These are phyloP conservation scores for Coemansia sp. DNA, from an alignment of 192 early-diverging fungal genomes.

Conservation along the genomic window DNA sequence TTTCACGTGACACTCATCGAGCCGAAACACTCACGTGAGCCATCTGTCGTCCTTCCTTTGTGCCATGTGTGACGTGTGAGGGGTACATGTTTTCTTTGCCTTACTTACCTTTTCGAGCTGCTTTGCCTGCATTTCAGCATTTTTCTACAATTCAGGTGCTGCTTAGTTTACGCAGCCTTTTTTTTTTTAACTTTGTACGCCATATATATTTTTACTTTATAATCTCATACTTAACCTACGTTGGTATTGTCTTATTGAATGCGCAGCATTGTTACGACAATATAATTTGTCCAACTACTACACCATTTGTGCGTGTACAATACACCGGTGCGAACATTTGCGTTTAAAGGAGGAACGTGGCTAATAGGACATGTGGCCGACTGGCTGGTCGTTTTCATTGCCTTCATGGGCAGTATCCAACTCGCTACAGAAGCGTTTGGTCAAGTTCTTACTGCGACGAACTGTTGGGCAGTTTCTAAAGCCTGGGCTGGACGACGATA, in stretches of 20 bases:
- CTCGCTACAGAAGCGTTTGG: slow-evolving; percentile 78
- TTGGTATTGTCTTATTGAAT: slow-evolving; percentile 2
- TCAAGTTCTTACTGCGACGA: slow-evolving; percentile 76
- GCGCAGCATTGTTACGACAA: not conserved
- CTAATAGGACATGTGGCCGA: slow-evolving; percentile 41
- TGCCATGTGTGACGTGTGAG: slow-evolving; percentile 1
- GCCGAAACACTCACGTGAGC: slow-evolving; percentile 15
- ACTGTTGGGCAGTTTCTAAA: slow-evolving; percentile 84
- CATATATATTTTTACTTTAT: not conserved
- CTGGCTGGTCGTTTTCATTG: slow-evolving; percentile 48
- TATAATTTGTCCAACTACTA: not conserved
- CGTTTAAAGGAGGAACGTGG: not conserved
- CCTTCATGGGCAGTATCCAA: slow-evolving; percentile 60
- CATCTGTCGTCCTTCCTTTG: slow-evolving; percentile 3
- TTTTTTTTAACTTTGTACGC: not conserved
- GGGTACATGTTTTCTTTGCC: slow-evolving; percentile 4
- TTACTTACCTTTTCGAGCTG: not conserved
- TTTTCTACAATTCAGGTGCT: not conserved
- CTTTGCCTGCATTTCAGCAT: not conserved
- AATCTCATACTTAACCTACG: slow-evolving; percentile 1
- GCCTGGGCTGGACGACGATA: slow-evolving; percentile 70
- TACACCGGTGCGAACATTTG: not conserved
- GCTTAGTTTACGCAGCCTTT: slow-evolving; percentile 8
- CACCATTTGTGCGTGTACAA: not conserved
- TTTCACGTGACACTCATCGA: slow-evolving; percentile 13